Percentiles rank a stretch among this genome's conserved stretches.
These are phyloP conservation scores for Salvia sclarea DNA, from an alignment of 305 asterid genomes.

Conservation along the genomic window DNA sequence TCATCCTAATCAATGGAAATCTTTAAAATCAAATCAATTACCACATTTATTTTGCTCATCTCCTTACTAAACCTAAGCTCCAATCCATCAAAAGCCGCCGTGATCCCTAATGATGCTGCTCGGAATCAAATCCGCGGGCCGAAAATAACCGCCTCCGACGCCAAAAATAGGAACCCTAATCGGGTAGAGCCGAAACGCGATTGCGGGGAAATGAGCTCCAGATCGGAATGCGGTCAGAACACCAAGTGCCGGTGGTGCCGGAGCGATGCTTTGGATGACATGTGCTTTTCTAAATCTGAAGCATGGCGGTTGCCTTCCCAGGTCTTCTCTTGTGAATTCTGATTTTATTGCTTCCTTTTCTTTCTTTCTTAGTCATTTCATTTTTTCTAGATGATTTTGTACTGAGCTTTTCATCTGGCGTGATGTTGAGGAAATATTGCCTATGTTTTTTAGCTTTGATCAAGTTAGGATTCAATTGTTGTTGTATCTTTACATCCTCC, in stretches of 20 bases:
- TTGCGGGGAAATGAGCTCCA: slow-evolving; percentile 41
- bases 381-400: neutral
- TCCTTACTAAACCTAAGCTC: neutral
- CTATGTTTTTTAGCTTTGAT: neutral
- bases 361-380: neutral
- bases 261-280: slow-evolving; percentile 58
- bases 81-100: slow-evolving; percentile 27
- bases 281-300: slow-evolving; percentile 57
- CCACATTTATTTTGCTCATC: slow-evolving; percentile 17
- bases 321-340: slow-evolving; percentile 53
- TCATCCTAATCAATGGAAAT: slow-evolving; percentile 24
- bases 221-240: slow-evolving; percentile 47
- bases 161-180: slow-evolving; percentile 12
- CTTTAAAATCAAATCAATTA: slow-evolving; percentile 6
- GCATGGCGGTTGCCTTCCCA: slow-evolving; percentile 61
- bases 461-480: neutral
- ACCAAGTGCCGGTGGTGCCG: slow-evolving; percentile 61
- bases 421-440: slow-evolving; percentile 13
- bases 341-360: slow-evolving; percentile 13
- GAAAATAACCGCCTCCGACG: slow-evolving; percentile 19
- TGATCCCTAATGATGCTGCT: slow-evolving; percentile 25
- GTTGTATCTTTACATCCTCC: neutral
- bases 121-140: slow-evolving; percentile 33
- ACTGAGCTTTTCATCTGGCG: neutral
- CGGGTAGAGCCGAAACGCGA: slow-evolving; percentile 39